Percentiles rank a stretch among this genome's conserved stretches.
Evolutionary conservation across 768 basidiomycete species (phyloP).

Genomic region (Tylopilus rubrobrunneus): DNA sequence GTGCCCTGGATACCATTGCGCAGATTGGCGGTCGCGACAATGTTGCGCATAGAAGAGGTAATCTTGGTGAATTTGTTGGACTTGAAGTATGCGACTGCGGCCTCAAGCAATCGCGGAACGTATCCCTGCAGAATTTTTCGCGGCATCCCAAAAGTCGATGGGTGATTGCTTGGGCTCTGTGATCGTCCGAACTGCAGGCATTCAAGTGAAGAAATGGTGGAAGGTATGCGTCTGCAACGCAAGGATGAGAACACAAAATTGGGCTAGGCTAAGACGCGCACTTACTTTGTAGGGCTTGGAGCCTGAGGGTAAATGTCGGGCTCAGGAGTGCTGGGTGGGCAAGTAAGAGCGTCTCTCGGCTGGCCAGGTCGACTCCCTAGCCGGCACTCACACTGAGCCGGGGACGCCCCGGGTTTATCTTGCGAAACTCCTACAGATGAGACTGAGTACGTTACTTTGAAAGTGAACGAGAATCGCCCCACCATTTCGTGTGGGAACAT

Average conservation of each 20-base stretch:
- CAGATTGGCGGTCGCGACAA: slow-evolving; percentile 13
- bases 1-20: slow-evolving; percentile 6
- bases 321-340: neutral
- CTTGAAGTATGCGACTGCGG: neutral
- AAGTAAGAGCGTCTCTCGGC: neutral
- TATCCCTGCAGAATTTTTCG: neutral
- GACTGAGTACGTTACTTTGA: neutral
- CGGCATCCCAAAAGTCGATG: slow-evolving; percentile 12
- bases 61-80: slow-evolving; percentile 10
- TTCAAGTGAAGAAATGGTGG: no score
- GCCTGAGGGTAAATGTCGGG: neutral
- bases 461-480: neutral
- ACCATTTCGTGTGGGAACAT: neutral
- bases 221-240: neutral
- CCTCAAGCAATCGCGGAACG: slow-evolving; percentile 4
- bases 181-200: neutral
- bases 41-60: neutral
- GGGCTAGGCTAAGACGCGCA: no score
- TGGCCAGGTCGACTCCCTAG: neutral
- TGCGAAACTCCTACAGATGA: neutral
- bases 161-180: neutral
- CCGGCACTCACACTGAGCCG: neutral
- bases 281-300: slow-evolving; percentile 3
- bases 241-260: no score
- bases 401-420: neutral